These are phyloP conservation scores for Myriosclerotinia curreyana DNA, from an alignment of 2,329 filamentous ascomycete genomes.

Conservation along the genomic window DNA sequence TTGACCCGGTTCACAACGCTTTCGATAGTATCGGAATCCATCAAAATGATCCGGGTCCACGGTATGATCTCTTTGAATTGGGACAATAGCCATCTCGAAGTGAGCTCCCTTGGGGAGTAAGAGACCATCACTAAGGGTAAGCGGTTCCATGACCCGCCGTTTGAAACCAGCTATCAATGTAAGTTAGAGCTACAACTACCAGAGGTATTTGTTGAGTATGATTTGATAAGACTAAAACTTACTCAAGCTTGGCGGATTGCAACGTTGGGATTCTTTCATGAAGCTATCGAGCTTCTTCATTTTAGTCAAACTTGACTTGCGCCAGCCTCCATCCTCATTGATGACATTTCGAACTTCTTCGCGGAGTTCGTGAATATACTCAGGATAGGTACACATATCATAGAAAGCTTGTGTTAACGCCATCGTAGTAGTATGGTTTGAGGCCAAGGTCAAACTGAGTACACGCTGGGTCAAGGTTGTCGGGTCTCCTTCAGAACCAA, in stretches of 20 bases:
- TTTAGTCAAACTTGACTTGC: conserved; percentile 4
- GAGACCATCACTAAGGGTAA: conserved; percentile 29
- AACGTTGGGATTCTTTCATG: conserved; percentile 41
- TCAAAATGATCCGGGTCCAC: background rate
- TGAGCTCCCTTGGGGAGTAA: background rate
- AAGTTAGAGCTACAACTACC: background rate
- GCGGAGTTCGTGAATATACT: conserved; percentile 30
- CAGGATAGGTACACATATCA: conserved; percentile 29
- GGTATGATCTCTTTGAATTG: conserved; percentile 9
- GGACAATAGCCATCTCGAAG: background rate
- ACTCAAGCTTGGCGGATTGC: conserved; percentile 35
- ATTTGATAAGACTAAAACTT: conserved; percentile 20
- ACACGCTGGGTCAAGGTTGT: conserved; percentile 7
- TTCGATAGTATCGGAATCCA: conserved; percentile 20
- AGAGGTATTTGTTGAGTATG: conserved; percentile 9
- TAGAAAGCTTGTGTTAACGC: conserved; percentile 32
- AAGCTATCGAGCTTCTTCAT: conserved; percentile 41
- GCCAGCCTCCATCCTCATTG: conserved; percentile 7
- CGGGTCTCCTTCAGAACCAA: background rate
- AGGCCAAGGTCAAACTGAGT: conserved; percentile 15
- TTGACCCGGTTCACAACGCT: background rate
- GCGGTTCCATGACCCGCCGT: conserved; percentile 19
- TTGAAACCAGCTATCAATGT: conserved; percentile 17
- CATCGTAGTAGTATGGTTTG: conserved; percentile 31
- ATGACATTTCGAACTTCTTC: conserved; percentile 32